Evolutionary conservation across 257 asterid genomes (phyloP), one percentile per base, ranked within the genome.

Genomic region (Solanum pinnatisectum): DNA sequence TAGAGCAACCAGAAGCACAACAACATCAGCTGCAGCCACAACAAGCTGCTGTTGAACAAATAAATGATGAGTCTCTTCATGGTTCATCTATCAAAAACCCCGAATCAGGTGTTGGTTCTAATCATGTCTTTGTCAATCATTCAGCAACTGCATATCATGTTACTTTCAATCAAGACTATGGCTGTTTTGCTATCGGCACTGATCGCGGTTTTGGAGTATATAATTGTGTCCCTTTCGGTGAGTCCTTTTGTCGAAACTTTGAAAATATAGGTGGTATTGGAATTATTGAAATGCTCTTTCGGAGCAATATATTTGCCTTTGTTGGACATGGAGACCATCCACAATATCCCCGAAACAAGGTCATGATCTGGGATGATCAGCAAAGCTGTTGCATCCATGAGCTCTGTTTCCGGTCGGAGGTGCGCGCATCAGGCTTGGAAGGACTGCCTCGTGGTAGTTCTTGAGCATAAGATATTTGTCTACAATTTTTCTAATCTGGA

Each of bases 281-380:
- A 76, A 87, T 94, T 16, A 98, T 93, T 3, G 96, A 94, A 92
- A 95, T 96, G 99, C 95, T 96, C 3, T 96, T 96, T 84, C 92
- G 98, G 6, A 93, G 96, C 89, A 96, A 95, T 73, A 95, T 73
- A 60, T 90, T 94, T 11, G 96, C 98, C 3, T 67, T 96, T 11
- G 98, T 95, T 18, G 99, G 99, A 40, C 96, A 98, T 6, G 98
- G 97, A 35, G 95, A 93, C 33, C 89, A 93, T 15, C 98, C 98
- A 3, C 97, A 93, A 89, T 96, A 94, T 86, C 95, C 98, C 4
- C 82, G 92, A 86, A 94, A 94, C 86, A 96, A 96, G 92, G 99
- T 96, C 72, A 95, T 96, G 99, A 92, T 96, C 65, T 96, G 99
- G 98, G 98, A 95, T 89, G 98, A 95, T 87, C 94, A 93, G 84